Conservation (phyloP, 2,329 filamentous ascomycete species). For the Paraphoma sp. region DNA sequence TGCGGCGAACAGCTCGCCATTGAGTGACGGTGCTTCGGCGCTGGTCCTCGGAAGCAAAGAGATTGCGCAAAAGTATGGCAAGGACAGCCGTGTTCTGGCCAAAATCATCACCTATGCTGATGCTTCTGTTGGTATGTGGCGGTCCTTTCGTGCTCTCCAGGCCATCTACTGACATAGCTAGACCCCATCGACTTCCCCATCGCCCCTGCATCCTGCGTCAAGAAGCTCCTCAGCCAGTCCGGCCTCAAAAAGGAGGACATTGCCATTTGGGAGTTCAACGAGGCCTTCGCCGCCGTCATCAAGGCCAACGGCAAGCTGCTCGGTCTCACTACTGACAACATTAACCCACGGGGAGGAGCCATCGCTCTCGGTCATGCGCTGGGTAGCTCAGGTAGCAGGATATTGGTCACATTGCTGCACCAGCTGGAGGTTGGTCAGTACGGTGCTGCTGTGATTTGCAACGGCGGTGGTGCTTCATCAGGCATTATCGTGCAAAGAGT, state of each 20-base stretch:
- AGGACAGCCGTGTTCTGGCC: slow-evolving; percentile 81
- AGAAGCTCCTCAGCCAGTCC: slow-evolving; percentile 84
- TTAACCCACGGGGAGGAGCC: slow-evolving; percentile 89
- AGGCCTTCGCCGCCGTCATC: slow-evolving; percentile 95
- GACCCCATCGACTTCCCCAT: slow-evolving; percentile 94
- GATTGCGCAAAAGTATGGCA: slow-evolving; percentile 80
- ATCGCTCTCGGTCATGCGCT: slow-evolving; percentile 92
- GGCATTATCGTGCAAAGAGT: slow-evolving; percentile 90
- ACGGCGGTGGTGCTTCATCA: slow-evolving; percentile 90
- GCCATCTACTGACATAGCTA: slow-evolving; percentile 8
- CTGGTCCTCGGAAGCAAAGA: slow-evolving; percentile 83
- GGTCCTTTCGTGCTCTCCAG: neutral
- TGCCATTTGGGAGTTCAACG: slow-evolving; percentile 97
- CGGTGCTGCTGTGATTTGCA: slow-evolving; percentile 94
- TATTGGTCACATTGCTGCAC: slow-evolving; percentile 87
- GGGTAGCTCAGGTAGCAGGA: slow-evolving; percentile 90
- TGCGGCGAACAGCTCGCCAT: slow-evolving; percentile 89
- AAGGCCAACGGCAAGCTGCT: slow-evolving; percentile 94
- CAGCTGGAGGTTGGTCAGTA: slow-evolving; percentile 93
- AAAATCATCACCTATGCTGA: slow-evolving; percentile 86
- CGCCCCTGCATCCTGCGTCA: slow-evolving; percentile 89
- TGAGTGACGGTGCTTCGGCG: slow-evolving; percentile 94
- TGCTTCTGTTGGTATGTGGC: slow-evolving; percentile 68
- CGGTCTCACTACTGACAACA: slow-evolving; percentile 76
- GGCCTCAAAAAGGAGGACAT: slow-evolving; percentile 92